A percentile compares a stretch with the other conserved stretches of the same genome.
Evolutionary conservation across 2,329 filamentous ascomycete genomes (phyloP).

Genomic region (Paradendryphiella salina): DNA sequence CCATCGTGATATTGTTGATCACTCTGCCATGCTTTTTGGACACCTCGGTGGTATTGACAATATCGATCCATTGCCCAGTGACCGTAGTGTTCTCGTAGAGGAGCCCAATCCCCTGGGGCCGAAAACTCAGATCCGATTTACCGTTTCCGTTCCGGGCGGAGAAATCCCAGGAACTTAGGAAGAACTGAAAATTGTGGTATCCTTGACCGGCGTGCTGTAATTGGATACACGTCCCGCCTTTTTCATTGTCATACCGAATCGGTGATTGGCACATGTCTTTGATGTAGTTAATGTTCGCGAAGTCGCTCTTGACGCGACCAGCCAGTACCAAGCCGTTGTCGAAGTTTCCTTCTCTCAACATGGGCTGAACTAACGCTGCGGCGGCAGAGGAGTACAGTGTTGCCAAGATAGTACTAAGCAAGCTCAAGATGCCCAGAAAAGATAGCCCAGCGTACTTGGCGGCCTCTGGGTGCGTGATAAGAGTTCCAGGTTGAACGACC

Average conservation of each 20-base stretch:
- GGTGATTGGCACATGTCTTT: slow-evolving; percentile 63
- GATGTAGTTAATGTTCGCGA: slow-evolving; percentile 65
- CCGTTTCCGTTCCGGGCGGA: slow-evolving; percentile 53
- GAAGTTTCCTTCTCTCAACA: slow-evolving; percentile 63
- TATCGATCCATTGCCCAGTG: slow-evolving; percentile 68
- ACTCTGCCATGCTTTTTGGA: slow-evolving; percentile 59
- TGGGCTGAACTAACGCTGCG: slow-evolving; percentile 70
- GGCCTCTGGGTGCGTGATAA: slow-evolving; percentile 70
- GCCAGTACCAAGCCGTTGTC: slow-evolving; percentile 53
- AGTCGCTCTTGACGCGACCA: slow-evolving; percentile 63
- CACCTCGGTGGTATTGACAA: slow-evolving; percentile 57
- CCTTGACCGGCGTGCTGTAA: slow-evolving; percentile 70
- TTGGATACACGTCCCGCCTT: slow-evolving; percentile 64
- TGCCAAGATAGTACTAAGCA: slow-evolving; percentile 66
- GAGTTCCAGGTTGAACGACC: slow-evolving; percentile 65
- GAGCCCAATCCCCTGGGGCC: slow-evolving; percentile 65
- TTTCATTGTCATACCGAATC: slow-evolving; percentile 53
- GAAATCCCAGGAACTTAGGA: slow-evolving; percentile 59
- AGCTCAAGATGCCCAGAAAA: slow-evolving; percentile 64
- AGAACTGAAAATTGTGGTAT: slow-evolving; percentile 69
- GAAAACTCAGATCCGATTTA: slow-evolving; percentile 48
- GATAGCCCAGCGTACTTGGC: slow-evolving; percentile 66
- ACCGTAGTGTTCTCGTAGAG: slow-evolving; percentile 75
- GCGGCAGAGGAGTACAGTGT: slow-evolving; percentile 78
- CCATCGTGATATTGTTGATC: slow-evolving; percentile 75